A percentile compares a stretch with the other conserved stretches of the same genome.
Conservation (phyloP, 257 asterid genomes). For the Jasminum sambac region DNA sequence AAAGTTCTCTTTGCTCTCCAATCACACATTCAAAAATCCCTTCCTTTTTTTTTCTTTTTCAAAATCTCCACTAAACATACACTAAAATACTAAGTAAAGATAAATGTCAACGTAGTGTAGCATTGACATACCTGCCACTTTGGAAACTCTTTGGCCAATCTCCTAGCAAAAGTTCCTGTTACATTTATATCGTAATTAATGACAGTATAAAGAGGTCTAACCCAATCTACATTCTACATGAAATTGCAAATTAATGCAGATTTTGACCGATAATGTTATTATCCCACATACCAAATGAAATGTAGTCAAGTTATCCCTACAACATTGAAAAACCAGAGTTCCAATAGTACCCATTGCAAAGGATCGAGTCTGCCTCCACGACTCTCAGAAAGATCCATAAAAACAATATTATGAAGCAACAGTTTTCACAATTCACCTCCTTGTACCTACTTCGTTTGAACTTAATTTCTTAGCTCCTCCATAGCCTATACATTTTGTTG, state of each 20-base stretch:
- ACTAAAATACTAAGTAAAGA: neutral
- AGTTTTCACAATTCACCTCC: neutral
- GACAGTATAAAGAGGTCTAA: slow-evolving; percentile 15
- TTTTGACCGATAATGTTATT: neutral
- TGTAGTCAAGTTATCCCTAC: neutral
- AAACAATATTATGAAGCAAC: neutral
- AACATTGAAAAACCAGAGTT: neutral
- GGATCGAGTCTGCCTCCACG: neutral
- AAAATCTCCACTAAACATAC: too few relatives aligned
- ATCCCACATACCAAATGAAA: neutral
- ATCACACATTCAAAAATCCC: too few relatives aligned
- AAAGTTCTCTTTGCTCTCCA: too few relatives aligned
- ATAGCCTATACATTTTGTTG: neutral
- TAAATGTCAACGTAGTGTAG: slow-evolving; percentile 17
- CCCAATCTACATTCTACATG: slow-evolving; percentile 6
- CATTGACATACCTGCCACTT: slow-evolving; percentile 76
- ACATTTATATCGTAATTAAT: slow-evolving; percentile 20
- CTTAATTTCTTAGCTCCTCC: neutral
- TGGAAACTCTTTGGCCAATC: slow-evolving; percentile 93
- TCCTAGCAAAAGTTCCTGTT: slow-evolving; percentile 89
- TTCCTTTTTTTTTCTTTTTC: too few relatives aligned
- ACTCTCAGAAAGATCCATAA: neutral
- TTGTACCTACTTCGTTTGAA: neutral
- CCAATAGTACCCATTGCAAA: neutral
- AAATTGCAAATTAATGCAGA: slow-evolving; percentile 13